These are phyloP conservation scores for Colletotrichum acutatum DNA, from an alignment of 2,329 filamentous ascomycete genomes.

Conservation along the genomic window DNA sequence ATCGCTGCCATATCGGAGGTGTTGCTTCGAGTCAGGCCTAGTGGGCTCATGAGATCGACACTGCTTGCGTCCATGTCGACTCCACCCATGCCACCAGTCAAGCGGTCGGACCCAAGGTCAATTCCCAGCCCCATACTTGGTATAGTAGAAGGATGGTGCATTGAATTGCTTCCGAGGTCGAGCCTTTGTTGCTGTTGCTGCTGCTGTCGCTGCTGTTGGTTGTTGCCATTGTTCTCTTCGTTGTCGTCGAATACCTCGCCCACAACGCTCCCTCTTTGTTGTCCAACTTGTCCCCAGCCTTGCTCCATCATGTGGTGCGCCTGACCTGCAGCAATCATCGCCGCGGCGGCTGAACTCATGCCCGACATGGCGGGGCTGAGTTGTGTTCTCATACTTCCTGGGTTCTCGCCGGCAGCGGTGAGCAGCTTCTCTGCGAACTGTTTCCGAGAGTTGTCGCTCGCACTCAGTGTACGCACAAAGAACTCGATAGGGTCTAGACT, in stretches of 20 bases:
- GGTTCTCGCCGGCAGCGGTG: slow-evolving; percentile 53
- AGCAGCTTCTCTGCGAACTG: slow-evolving; percentile 56
- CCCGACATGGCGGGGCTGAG: slow-evolving; percentile 44
- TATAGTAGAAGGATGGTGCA: slow-evolving; percentile 15
- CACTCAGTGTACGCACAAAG: slow-evolving; percentile 55
- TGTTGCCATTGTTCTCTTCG: slow-evolving; percentile 17
- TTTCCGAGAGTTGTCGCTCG: slow-evolving; percentile 54
- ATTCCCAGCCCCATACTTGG: slow-evolving; percentile 22
- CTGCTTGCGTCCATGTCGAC: slow-evolving; percentile 29
- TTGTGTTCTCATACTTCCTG: slow-evolving; percentile 48
- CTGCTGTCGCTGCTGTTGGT: not conserved
- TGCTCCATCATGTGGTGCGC: not conserved
- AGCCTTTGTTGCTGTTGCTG: slow-evolving; percentile 8
- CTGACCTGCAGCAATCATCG: slow-evolving; percentile 16
- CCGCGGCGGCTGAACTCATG: slow-evolving; percentile 7
- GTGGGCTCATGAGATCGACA: slow-evolving; percentile 33
- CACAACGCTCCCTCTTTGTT: slow-evolving; percentile 20
- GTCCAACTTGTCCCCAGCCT: slow-evolving; percentile 9
- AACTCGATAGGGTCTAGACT: slow-evolving; percentile 54
- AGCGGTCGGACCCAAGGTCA: slow-evolving; percentile 7
- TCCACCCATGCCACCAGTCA: slow-evolving; percentile 6
- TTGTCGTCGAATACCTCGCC: slow-evolving; percentile 29
- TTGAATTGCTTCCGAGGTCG: slow-evolving; percentile 8
- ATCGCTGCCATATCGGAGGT: slow-evolving; percentile 30
- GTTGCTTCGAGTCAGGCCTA: slow-evolving; percentile 32